phyloP scores from a whole-genome alignment of 2,329 filamentous ascomycete genomes.

The Arthrocladium fulminans region DNA sequence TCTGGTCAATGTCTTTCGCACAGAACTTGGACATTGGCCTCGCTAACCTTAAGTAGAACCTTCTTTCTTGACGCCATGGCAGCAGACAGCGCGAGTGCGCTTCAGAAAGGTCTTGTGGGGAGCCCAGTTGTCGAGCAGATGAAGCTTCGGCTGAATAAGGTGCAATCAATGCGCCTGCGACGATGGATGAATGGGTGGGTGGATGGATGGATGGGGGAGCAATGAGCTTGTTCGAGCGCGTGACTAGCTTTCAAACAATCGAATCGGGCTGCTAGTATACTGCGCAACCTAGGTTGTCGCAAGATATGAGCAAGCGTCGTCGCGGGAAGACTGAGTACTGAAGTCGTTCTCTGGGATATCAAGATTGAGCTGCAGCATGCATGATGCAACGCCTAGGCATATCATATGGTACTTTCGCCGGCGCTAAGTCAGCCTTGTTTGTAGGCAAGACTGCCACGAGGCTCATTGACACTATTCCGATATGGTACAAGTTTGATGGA shows the following conservation, averaged over 20 bases:
- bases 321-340: background rate
- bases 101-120: background rate
- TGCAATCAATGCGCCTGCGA: too few species aligned
- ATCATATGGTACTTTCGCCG: background rate
- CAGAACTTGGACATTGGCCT: conserved; percentile 4
- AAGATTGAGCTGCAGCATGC: background rate
- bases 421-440: background rate
- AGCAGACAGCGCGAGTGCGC: background rate
- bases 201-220: background rate
- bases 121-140: background rate
- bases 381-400: background rate
- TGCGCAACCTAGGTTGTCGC: too few species aligned
- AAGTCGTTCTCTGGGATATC: conserved; percentile 4
- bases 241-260: background rate
- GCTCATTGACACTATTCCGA: too few species aligned
- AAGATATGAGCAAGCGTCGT: background rate
- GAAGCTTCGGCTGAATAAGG: background rate
- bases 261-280: too few species aligned
- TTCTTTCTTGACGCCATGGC: conserved; percentile 76
- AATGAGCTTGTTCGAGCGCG: background rate
- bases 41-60: conserved; percentile 72
- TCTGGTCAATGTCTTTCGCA: conserved; percentile 9
- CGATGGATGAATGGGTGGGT: background rate
- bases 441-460: background rate
- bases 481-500: too few species aligned